Conservation (phyloP, 164 flowering plant genomes). For the Sextonia rubra region DNA sequence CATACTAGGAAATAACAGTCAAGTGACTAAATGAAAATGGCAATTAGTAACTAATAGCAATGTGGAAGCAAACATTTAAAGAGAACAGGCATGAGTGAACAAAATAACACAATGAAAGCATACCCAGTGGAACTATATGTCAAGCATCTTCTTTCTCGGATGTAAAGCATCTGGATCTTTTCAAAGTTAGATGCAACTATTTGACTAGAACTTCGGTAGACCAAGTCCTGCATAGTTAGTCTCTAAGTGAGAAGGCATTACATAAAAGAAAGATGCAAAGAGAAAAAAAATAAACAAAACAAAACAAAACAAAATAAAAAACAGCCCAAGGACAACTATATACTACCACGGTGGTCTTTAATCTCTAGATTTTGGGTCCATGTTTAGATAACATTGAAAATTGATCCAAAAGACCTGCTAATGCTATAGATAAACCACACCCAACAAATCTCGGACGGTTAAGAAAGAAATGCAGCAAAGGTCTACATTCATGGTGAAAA, state of each 20-base stretch:
- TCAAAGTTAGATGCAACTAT: constrained; percentile 52
- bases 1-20: not conserved
- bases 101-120: not conserved
- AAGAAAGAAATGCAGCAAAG: not conserved
- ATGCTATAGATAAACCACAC: not conserved
- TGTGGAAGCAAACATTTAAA: not conserved
- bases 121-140: not conserved
- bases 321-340: not conserved
- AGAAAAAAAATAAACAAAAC: too few relatives aligned
- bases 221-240: constrained; percentile 32
- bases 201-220: constrained; percentile 22
- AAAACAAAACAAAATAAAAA: too few relatives aligned
- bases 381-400: not conserved
- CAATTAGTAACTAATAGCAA: not conserved
- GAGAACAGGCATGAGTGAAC: not conserved
- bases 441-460: not conserved
- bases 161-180: constrained; percentile 32
- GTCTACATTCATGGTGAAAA: not conserved
- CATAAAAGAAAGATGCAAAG: not conserved
- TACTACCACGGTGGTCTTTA: not conserved
- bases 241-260: constrained; percentile 8
- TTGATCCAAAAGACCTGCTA: not conserved
- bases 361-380: not conserved
- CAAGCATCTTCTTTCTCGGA: constrained; percentile 28
- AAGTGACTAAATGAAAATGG: not conserved